Evolutionary conservation across 2,329 filamentous ascomycete species (phyloP).

Genomic region (Fusarium piperis): DNA sequence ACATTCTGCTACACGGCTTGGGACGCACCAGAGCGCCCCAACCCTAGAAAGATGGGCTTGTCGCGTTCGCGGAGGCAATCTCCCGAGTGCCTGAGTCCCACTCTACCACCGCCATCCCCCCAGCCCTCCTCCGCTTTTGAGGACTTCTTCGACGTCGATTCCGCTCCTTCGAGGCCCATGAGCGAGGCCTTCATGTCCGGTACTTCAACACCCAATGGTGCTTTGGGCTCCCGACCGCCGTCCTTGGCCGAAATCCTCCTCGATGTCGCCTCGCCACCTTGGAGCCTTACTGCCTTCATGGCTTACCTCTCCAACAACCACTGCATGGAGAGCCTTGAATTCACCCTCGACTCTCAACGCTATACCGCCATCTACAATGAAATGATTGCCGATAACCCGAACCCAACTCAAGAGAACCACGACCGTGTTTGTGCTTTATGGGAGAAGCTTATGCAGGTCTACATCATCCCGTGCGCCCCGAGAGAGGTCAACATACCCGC

Average conservation of each 20-base stretch:
- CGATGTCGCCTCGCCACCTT: slow-evolving; percentile 86
- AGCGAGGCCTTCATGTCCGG: slow-evolving; percentile 60
- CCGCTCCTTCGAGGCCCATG: slow-evolving; percentile 57
- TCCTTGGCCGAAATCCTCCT: slow-evolving; percentile 88
- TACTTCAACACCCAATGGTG: slow-evolving; percentile 47
- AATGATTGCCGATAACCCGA: slow-evolving; percentile 51
- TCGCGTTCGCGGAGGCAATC: slow-evolving; percentile 57
- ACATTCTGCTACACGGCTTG: slow-evolving; percentile 23
- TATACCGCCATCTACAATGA: slow-evolving; percentile 72
- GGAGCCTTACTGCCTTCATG: slow-evolving; percentile 93
- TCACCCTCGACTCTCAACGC: slow-evolving; percentile 91
- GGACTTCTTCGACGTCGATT: slow-evolving; percentile 56
- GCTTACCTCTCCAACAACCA: slow-evolving; percentile 97
- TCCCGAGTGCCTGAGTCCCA: slow-evolving; percentile 55
- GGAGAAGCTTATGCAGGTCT: slow-evolving; percentile 88
- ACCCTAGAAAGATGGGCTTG: slow-evolving; percentile 54
- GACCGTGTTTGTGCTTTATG: slow-evolving; percentile 83
- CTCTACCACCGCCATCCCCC: slow-evolving; percentile 55
- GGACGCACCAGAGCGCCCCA: slow-evolving; percentile 33
- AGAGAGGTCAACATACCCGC: slow-evolving; percentile 92
- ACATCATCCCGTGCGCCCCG: slow-evolving; percentile 85
- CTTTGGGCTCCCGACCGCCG: slow-evolving; percentile 58
- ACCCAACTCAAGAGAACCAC: slow-evolving; percentile 53
- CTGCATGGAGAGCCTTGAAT: slow-evolving; percentile 95
- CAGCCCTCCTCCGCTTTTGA: slow-evolving; percentile 56